These are phyloP conservation scores for Zymoseptoria ardabiliae DNA, from an alignment of 2,329 filamentous ascomycete genomes.

Conservation along the genomic window DNA sequence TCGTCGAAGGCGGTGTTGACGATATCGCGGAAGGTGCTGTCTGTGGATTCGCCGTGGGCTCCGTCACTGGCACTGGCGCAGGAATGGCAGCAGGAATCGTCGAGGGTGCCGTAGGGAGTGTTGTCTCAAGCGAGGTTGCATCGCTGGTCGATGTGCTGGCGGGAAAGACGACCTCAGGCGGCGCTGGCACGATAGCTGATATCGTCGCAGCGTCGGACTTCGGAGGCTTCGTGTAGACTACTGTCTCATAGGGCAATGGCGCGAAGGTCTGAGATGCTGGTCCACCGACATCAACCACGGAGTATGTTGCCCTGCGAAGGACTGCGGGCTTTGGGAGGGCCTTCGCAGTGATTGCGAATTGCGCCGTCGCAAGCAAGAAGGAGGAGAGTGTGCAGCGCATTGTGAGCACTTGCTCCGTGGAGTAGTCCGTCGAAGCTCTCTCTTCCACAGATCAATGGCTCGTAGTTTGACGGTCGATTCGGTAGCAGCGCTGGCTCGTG, in stretches of 20 bases:
- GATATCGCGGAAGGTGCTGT: not conserved
- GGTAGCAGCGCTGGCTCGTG: not conserved
- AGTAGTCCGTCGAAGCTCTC: not conserved
- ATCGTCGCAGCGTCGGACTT: conserved; percentile 3
- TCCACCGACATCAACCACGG: conserved; percentile 26
- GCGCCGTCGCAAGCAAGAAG: conserved; percentile 15
- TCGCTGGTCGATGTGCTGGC: conserved; percentile 3
- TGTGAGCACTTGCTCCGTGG: conserved; percentile 2
- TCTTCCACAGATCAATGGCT: not conserved
- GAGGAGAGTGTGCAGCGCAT: conserved; percentile 11
- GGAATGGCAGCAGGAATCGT: not conserved
- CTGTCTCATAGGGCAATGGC: conserved; percentile 20
- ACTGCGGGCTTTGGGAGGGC: conserved; percentile 21
- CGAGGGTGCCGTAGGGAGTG: not conserved
- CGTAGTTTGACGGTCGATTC: not conserved
- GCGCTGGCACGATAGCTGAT: conserved; percentile 8
- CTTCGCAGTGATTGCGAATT: conserved; percentile 17
- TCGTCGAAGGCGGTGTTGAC: not conserved
- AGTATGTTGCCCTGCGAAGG: conserved; percentile 19
- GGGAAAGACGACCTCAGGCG: not conserved
- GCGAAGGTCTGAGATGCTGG: conserved; percentile 10
- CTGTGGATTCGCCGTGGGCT: not conserved
- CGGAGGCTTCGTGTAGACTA: conserved; percentile 8
- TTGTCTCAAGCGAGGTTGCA: not conserved
- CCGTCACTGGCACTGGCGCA: not conserved